Percentiles rank a stretch among this genome's conserved stretches.
Evolutionary conservation across 75 land plant species (phyloP).

Genomic region (Pinus albicaulis): DNA sequence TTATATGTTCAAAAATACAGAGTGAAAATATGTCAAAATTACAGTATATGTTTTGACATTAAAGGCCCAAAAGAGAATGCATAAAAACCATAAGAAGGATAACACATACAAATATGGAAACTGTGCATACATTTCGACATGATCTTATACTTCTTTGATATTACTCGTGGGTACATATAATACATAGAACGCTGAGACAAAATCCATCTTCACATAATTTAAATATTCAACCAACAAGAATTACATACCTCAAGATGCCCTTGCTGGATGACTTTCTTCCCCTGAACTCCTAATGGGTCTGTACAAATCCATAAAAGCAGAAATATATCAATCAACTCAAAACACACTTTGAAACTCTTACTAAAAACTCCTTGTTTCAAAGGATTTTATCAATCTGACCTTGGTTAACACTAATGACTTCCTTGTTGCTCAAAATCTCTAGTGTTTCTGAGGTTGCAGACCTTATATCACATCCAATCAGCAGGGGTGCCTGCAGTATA

Average conservation of each 20-base stretch:
- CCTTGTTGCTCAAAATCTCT: slow-evolving; percentile 58
- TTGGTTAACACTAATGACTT: slow-evolving; percentile 84
- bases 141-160: no score
- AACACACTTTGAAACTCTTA: background rate
- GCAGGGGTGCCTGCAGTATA: slow-evolving; percentile 65
- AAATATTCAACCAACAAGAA: no score
- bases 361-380: background rate
- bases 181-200: no score
- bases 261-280: slow-evolving; percentile 52
- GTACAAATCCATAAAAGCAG: background rate
- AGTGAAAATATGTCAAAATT: background rate
- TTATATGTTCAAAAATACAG: background rate
- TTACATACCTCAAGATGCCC: slow-evolving; percentile 49
- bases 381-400: slow-evolving; percentile 24
- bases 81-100: background rate
- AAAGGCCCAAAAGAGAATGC: no score
- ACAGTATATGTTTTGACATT: background rate
- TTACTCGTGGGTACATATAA: no score
- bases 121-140: no score
- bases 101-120: background rate
- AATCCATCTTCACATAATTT: no score
- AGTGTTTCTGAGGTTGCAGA: slow-evolving; percentile 47
- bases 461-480: slow-evolving; percentile 83
- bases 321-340: background rate
- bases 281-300: slow-evolving; percentile 79